phyloP scores from a whole-genome alignment of 2,329 filamentous ascomycete genomes.

The Venturia effusa region DNA sequence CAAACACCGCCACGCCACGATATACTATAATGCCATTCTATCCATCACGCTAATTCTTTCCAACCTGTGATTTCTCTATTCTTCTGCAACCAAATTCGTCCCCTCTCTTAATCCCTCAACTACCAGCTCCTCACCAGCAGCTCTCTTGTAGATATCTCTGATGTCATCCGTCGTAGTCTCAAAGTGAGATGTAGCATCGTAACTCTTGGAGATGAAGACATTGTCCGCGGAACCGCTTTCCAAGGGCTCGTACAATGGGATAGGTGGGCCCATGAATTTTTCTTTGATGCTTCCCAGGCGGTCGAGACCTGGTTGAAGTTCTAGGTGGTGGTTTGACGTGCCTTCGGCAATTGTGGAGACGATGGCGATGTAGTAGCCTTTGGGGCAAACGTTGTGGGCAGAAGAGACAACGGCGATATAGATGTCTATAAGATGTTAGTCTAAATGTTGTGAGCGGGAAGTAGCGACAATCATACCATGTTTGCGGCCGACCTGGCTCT shows the following conservation, averaged over 20 bases:
- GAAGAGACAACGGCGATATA: constrained; percentile 95
- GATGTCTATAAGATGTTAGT: constrained; percentile 51
- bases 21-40: neutral
- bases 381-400: constrained; percentile 95
- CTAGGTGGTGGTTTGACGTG: constrained; percentile 84
- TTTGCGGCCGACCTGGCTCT: constrained; percentile 93
- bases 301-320: constrained; percentile 85
- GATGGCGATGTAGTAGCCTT: constrained; percentile 98
- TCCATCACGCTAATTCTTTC: neutral
- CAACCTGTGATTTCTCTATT: neutral
- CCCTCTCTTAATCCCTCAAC: constrained; percentile 81
- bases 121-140: constrained; percentile 72
- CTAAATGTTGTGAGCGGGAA: constrained; percentile 12
- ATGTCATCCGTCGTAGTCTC: constrained; percentile 92
- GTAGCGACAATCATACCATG: constrained; percentile 54
- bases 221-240: constrained; percentile 76
- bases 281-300: constrained; percentile 89
- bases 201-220: constrained; percentile 97
- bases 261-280: constrained; percentile 89
- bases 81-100: constrained; percentile 26
- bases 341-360: constrained; percentile 95
- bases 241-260: constrained; percentile 86
- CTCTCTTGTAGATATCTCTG: constrained; percentile 80
- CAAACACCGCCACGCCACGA: neutral
- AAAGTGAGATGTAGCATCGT: constrained; percentile 96